phyloP scores from a whole-genome alignment of 352 stramenopile genomes.

The Phytopythium delawarense region DNA sequence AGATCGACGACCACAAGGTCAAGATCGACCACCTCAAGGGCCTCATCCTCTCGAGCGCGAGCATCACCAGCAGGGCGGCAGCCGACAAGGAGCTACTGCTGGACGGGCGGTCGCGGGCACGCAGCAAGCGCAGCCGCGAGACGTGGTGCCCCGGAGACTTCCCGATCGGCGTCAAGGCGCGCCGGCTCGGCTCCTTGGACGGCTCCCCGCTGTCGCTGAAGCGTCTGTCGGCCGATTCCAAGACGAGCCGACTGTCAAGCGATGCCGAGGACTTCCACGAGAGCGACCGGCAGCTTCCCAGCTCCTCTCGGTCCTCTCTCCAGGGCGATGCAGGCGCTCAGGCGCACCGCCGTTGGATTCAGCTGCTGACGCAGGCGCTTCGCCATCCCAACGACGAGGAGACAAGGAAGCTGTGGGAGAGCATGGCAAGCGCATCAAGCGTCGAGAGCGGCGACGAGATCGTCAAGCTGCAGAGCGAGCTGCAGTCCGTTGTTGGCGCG shows the following conservation, averaged over 20 bases:
- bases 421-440: not conserved
- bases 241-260: constrained; percentile 35
- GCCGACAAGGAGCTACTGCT: not conserved
- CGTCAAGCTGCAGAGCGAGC: not conserved
- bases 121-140: constrained; percentile 47
- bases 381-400: not conserved
- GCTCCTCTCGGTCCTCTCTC: not conserved
- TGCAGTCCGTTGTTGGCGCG: not conserved
- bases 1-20: constrained; percentile 65
- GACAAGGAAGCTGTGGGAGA: not conserved
- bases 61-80: constrained; percentile 13
- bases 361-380: not conserved
- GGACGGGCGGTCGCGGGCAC: constrained; percentile 5
- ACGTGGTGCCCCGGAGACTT: constrained; percentile 78
- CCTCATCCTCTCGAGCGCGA: constrained; percentile 56
- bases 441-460: not conserved
- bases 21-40: constrained; percentile 56
- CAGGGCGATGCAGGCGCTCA: not conserved
- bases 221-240: constrained; percentile 26
- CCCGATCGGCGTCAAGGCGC: constrained; percentile 19
- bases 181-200: not conserved
- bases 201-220: constrained; percentile 9
- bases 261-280: not conserved
- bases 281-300: not conserved
- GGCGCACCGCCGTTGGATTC: not conserved